Evolutionary conservation across 169 alveolate genomes (phyloP).

Genomic region (Plasmodium coatneyi): DNA sequence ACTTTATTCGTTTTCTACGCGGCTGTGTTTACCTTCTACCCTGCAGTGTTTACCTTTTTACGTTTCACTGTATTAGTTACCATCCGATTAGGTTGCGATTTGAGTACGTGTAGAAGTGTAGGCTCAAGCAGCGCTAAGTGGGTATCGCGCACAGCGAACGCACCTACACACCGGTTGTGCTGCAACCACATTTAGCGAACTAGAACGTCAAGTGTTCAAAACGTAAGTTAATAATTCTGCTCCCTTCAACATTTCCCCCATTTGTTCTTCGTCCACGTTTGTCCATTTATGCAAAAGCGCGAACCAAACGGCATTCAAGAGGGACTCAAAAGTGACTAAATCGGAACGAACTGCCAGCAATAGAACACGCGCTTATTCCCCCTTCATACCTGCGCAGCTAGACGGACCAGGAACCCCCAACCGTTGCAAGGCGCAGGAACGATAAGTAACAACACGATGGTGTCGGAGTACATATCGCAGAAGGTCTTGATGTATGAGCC

Average conservation of each 20-base stretch:
- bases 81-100: not conserved
- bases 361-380: not conserved
- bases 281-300: not conserved
- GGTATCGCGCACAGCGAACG: not conserved
- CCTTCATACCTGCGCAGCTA: not conserved
- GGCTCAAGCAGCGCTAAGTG: not conserved
- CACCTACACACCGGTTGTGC: not conserved
- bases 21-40: not conserved
- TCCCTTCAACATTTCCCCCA: not conserved
- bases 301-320: too few species aligned
- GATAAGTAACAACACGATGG: not conserved
- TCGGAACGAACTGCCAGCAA: not conserved
- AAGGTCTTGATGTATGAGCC: slow-evolving; percentile 45
- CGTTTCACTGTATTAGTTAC: not conserved
- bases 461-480: not conserved
- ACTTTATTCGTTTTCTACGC: not conserved
- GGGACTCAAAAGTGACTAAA: not conserved
- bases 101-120: not conserved
- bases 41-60: not conserved
- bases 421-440: not conserved
- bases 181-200: not conserved
- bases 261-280: not conserved
- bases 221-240: not conserved
- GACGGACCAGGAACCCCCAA: not conserved
- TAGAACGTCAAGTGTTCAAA: not conserved